Percentiles rank a stretch among this genome's conserved stretches.
Evolutionary conservation across 2,329 filamentous ascomycete genomes (phyloP).

Genomic region (Scedosporium aurantiacum): DNA sequence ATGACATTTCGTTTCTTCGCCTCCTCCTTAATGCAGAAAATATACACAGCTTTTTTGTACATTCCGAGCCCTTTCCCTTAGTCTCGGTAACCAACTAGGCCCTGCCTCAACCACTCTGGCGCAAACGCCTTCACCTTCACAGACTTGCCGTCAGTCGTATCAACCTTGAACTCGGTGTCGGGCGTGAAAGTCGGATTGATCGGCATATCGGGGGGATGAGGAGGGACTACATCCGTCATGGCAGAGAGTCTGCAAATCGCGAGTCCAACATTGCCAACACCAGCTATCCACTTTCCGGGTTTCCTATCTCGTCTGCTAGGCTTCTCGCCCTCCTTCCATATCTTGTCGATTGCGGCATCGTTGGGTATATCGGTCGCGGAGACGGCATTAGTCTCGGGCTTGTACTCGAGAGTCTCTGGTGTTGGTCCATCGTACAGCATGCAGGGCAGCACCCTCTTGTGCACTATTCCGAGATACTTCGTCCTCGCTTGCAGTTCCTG

Average conservation of each 20-base stretch:
- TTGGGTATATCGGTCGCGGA: slow-evolving; percentile 27
- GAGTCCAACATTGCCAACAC: slow-evolving; percentile 76
- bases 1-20: not conserved
- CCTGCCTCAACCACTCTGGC: slow-evolving; percentile 57
- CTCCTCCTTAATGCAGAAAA: not conserved
- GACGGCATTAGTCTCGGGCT: slow-evolving; percentile 18
- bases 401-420: slow-evolving; percentile 36
- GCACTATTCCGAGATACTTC: slow-evolving; percentile 83
- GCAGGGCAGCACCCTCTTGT: slow-evolving; percentile 79
- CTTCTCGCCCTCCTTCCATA: slow-evolving; percentile 51
- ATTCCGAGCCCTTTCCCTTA: not conserved
- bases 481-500: slow-evolving; percentile 96
- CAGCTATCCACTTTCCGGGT: slow-evolving; percentile 69
- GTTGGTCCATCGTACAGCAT: slow-evolving; percentile 48
- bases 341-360: slow-evolving; percentile 38
- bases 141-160: slow-evolving; percentile 26
- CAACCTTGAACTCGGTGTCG: slow-evolving; percentile 50
- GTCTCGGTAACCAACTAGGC: slow-evolving; percentile 19
- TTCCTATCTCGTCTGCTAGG: slow-evolving; percentile 67
- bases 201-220: slow-evolving; percentile 42
- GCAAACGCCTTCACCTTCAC: slow-evolving; percentile 69
- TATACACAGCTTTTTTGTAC: slow-evolving; percentile 2
- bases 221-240: slow-evolving; percentile 73
- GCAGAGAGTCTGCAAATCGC: slow-evolving; percentile 78
- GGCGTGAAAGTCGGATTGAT: slow-evolving; percentile 46